Base-by-base conservation (phyloP, 2,329 filamentous ascomycete genomes). In the Penicillium sp. region DNA sequence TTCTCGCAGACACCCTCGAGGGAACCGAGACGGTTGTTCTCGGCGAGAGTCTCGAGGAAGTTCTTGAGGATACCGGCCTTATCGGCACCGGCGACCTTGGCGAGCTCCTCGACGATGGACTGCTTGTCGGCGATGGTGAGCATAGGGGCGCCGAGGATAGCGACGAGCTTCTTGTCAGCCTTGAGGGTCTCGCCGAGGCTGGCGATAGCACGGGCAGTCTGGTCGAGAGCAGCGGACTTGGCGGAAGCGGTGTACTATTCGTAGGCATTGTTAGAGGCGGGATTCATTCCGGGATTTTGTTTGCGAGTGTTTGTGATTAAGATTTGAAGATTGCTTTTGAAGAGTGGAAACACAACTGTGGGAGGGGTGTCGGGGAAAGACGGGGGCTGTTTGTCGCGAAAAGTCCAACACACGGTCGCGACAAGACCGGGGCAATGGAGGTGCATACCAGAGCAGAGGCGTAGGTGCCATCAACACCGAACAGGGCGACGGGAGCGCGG, bases 391-490 rank as follows among this genome's bases (percentile, higher is more conserved):
- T 44, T 17, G 47, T 58, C 49, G 61, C 38, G 35, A 49, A 44
- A 57, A 51, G 61, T 9, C 42, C 49, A 43, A 38, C 4, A 48
- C 49, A 53, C 47, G 29, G 60, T 53, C 42, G 58, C 42, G n/a
- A 38, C 27, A 17, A 31, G 39, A 54, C 27, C 19, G 21, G 47
- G 21, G 42, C 50, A 59, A 42, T 51, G 49, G 54, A 51, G 25
- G 38, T 48, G 77, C 91, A 78, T 93, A 99, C 94, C 88, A 99
- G 85, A 82, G 94, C 94, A 82, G 89, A 92, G 77, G 94, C 94
- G 82, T 99, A 99, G 77, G 93, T 97, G 79, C 94, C 94, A 80
- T 97, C 94, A 75, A 99, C 82, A 71, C 94, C 94, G 81, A 91
- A 99, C 74, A 99, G 86, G 71, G 93, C 86, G 75, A 97, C 83